Percentiles rank a stretch among this genome's conserved stretches.
phyloP scores from a whole-genome alignment of 352 stramenopile genomes.

The Plasmopara halstedii region DNA sequence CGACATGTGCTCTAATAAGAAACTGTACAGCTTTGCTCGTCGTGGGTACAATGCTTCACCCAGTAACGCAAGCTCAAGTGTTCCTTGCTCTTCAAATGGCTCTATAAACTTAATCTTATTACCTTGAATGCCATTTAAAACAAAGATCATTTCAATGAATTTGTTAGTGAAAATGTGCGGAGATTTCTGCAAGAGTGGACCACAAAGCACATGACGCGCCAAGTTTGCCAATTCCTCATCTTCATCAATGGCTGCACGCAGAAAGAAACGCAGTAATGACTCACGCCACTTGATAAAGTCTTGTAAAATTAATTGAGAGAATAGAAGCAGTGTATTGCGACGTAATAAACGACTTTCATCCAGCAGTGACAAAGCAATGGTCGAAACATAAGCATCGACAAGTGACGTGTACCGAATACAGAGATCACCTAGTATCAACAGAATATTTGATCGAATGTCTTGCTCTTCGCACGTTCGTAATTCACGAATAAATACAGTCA shows the following conservation, averaged over 20 bases:
- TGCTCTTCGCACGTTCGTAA: conserved; percentile 75
- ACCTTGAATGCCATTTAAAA: conserved; percentile 86
- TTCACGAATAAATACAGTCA: conserved; percentile 94
- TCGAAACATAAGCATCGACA: conserved; percentile 93
- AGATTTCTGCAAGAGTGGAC: conserved; percentile 86
- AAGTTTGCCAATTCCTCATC: conserved; percentile 89
- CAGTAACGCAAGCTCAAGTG: conserved; percentile 51
- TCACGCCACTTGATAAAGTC: conserved; percentile 99
- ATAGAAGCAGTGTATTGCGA: conserved; percentile 92
- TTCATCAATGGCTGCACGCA: conserved; percentile 91
- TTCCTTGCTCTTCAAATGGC: conserved; percentile 55
- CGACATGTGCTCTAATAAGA: conserved; percentile 91
- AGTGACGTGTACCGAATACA: conserved; percentile 95
- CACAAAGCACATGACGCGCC: conserved; percentile 89
- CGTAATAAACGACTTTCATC: conserved; percentile 85
- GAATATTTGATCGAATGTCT: conserved; percentile 93
- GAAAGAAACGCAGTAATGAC: conserved; percentile 92
- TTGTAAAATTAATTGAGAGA: conserved; percentile 94
- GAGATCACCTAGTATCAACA: conserved; percentile 95
- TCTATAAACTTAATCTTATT: conserved; percentile 53
- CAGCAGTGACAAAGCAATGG: conserved; percentile 92
- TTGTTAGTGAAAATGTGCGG: conserved; percentile 94
- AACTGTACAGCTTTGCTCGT: conserved; percentile 89
- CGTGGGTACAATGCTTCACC: conserved; percentile 50
- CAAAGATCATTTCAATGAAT: conserved; percentile 96